These are phyloP conservation scores for Dillenia turbinata DNA, from an alignment of 164 flowering plant genomes.

Conservation along the genomic window DNA sequence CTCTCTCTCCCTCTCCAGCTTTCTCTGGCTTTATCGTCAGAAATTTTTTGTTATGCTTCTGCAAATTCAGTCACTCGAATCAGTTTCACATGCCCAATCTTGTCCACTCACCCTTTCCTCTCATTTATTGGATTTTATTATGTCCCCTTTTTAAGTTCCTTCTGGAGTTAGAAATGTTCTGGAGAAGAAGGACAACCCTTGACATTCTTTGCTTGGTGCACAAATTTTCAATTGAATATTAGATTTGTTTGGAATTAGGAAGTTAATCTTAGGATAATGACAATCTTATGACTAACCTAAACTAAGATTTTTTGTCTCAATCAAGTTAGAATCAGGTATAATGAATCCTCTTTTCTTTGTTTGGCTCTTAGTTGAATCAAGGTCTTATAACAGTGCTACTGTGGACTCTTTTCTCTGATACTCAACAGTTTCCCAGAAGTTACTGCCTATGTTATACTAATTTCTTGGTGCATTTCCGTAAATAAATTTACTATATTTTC, in stretches of 20 bases:
- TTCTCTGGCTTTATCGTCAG: no score
- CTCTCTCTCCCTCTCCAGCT: neutral
- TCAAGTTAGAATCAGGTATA: neutral
- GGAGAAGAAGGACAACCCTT: neutral
- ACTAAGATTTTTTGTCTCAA: no score
- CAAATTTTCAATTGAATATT: neutral
- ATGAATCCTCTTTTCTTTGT: neutral
- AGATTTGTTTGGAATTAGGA: neutral
- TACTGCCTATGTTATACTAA: neutral
- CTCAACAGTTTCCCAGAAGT: neutral
- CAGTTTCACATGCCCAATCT: no score
- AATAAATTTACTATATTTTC: neutral
- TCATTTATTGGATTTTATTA: neutral
- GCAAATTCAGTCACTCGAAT: no score
- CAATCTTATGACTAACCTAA: no score
- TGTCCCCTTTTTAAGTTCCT: neutral
- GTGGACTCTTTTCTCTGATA: neutral
- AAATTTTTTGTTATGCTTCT: no score
- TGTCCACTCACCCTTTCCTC: no score
- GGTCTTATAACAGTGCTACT: neutral
- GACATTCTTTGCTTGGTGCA: neutral
- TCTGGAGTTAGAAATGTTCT: neutral
- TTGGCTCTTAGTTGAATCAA: neutral
- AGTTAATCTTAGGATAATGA: no score
- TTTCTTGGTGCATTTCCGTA: no score